Evolutionary conservation across 2,329 filamentous ascomycete genomes (phyloP).

Genomic region (Trichoderma arundinaceum): DNA sequence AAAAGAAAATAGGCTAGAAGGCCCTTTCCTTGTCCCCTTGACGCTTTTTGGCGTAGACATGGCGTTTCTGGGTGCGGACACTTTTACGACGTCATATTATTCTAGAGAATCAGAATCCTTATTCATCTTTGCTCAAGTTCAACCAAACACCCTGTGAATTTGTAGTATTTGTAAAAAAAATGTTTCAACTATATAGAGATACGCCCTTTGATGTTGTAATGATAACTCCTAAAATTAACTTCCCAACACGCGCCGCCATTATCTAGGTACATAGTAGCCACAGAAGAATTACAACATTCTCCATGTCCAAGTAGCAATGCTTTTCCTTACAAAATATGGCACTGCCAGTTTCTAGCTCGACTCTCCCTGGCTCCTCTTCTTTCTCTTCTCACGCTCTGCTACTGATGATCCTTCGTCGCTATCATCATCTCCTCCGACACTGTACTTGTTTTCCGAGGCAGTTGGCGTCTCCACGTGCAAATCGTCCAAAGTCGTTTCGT

Average conservation of each 20-base stretch:
- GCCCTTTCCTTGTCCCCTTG: not conserved
- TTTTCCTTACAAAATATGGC: not conserved
- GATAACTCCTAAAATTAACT: not conserved
- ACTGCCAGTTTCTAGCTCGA: conserved; percentile 12
- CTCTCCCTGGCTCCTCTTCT: not conserved
- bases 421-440: conserved; percentile 57
- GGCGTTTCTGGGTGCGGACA: conserved; percentile 24
- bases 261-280: not conserved
- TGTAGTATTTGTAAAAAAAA: too few species aligned
- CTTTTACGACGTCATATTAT: not conserved
- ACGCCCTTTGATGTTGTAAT: not conserved
- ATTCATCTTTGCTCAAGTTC: not conserved
- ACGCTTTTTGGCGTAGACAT: conserved; percentile 11
- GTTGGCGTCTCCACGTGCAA: conserved; percentile 59
- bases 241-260: not conserved
- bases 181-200: not conserved
- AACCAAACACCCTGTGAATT: not conserved
- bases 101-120: conserved; percentile 23
- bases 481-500: conserved; percentile 69
- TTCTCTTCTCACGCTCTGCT: conserved; percentile 40
- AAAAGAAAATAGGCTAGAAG: conserved; percentile 17
- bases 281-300: not conserved
- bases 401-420: conserved; percentile 57
- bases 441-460: conserved; percentile 56
- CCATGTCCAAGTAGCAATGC: conserved; percentile 12